Evolutionary conservation across 2,329 filamentous ascomycete species (phyloP).

Genomic region (Nigrospora osmanthi): DNA sequence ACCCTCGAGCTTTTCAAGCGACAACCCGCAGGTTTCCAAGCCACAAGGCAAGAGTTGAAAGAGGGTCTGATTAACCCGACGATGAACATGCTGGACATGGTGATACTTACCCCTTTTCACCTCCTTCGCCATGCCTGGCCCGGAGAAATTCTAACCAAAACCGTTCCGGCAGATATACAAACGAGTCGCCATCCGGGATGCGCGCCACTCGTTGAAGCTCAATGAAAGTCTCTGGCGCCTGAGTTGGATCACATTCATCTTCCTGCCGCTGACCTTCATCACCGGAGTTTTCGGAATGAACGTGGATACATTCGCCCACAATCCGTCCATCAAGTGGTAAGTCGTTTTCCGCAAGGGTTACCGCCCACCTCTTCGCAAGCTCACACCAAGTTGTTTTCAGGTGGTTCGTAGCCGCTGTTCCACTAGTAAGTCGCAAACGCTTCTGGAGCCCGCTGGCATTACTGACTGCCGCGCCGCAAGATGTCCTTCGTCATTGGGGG

Average conservation of each 20-base stretch:
- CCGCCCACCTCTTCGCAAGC: background rate
- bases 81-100: too few species aligned
- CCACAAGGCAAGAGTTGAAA: too few species aligned
- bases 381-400: background rate
- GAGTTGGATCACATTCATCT: conserved; percentile 3
- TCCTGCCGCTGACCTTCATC: conserved; percentile 1
- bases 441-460: background rate
- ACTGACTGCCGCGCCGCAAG: background rate
- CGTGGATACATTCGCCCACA: background rate
- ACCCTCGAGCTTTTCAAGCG: too few species aligned
- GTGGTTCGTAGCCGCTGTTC: background rate
- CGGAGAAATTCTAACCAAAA: too few species aligned
- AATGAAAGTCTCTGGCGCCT: conserved; percentile 1
- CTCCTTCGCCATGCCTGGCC: too few species aligned
- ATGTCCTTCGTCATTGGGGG: background rate
- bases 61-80: too few species aligned
- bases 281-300: conserved; percentile 1
- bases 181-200: background rate
- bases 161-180: background rate
- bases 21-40: too few species aligned
- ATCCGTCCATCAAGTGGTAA: conserved; percentile 1
- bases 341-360: background rate
- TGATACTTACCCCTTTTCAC: too few species aligned
- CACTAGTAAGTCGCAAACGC: background rate
- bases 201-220: background rate